Conservation (phyloP, 2,329 filamentous ascomycete species). For the Penicillium frequentans region DNA sequence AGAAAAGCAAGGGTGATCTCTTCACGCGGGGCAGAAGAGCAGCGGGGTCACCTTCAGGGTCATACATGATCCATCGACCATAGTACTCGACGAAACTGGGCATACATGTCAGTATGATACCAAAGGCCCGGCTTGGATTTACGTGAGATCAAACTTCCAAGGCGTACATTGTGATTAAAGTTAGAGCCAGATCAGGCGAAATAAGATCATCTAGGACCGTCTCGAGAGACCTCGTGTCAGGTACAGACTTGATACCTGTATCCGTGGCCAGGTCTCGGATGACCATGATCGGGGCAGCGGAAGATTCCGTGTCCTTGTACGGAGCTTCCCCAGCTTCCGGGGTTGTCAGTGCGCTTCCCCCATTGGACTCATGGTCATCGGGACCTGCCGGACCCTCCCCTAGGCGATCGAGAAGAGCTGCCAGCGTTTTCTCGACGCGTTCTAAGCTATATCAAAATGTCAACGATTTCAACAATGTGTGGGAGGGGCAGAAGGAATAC, state of each 20-base stretch:
- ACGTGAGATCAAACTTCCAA: not conserved
- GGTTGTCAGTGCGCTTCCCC: constrained; percentile 11
- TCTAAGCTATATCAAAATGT: constrained; percentile 9
- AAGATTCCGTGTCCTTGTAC: constrained; percentile 14
- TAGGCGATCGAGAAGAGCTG: constrained; percentile 16
- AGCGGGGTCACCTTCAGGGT: constrained; percentile 24
- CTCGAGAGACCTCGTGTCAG: constrained; percentile 12
- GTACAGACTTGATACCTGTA: constrained; percentile 4
- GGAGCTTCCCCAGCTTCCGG: constrained; percentile 7
- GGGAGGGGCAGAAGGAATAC: not conserved
- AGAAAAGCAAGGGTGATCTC: constrained; percentile 41
- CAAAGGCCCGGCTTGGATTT: not conserved
- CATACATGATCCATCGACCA: constrained; percentile 45
- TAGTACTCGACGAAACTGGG: constrained; percentile 28
- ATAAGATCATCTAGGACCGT: constrained; percentile 20
- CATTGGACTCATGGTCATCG: constrained; percentile 6
- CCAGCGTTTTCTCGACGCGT: constrained; percentile 17
- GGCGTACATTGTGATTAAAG: constrained; percentile 27
- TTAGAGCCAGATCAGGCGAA: constrained; percentile 25
- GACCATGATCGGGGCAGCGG: constrained; percentile 21
- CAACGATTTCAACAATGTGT: not conserved
- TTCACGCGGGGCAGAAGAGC: constrained; percentile 34
- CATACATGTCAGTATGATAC: not conserved
- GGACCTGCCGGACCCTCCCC: constrained; percentile 12
- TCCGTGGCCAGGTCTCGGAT: constrained; percentile 22